Base-by-base conservation (phyloP, 179 eudicot species). In the Drosera spatulata region DNA sequence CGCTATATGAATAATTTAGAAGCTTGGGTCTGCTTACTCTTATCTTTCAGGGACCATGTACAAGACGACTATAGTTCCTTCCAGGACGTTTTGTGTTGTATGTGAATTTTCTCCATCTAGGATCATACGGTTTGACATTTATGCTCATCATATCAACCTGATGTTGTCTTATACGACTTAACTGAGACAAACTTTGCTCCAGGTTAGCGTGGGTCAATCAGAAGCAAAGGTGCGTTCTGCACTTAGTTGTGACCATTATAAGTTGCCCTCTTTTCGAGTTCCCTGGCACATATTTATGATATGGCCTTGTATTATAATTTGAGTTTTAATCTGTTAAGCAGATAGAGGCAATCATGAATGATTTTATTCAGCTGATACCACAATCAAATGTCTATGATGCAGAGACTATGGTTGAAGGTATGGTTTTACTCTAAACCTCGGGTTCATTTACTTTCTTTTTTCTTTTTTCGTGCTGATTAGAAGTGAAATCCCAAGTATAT, bases 331-430 rank as follows among this genome's bases (percentile, higher is more conserved):
- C 2, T 54, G 63, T 65, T 73, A 62, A 62, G 49, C 87, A 91
- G 96, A 80, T 91, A 66, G 98, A 88, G 70, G 98, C 98, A 15
- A 84, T 91, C 67, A 84, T 88, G 93, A 86, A 91, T 71, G 99
- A 93, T 71, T 89, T 84, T 69, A 76, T 93, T 69, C 96, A 93
- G 83, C 87, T 93, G 67, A 85, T 79, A 62, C 82, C 96, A 22
- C 90, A 84, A 68, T 89, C 99, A 56, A 89, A 86, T 79, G 93
- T 93, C 52, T 89, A 81, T 50, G 88, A 89, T 65, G 87, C 96
- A 45, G 99, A 93, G 75, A 93, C 99, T 51, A 86, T 89, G 87
- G 93, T 93, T 71, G 99, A 89, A 93, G 99, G 99, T 90, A 50
- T 60, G 80, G 9, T 70, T 50, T 58, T 37, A 14, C 47, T 22